phyloP scores from a whole-genome alignment of 257 asterid species.

The Thymus quinquecostatus region DNA sequence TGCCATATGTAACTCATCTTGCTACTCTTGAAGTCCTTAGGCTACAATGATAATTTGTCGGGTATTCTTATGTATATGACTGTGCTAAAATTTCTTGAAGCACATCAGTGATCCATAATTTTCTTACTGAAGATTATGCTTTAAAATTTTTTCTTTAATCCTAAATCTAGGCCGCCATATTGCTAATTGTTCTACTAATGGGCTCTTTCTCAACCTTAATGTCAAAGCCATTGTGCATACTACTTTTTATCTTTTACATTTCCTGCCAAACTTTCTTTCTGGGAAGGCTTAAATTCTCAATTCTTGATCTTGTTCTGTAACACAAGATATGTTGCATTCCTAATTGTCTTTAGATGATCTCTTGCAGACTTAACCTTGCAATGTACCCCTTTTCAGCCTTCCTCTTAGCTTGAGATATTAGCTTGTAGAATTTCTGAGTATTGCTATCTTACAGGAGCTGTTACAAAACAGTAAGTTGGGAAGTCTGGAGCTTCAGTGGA shows the following conservation, averaged over 20 bases:
- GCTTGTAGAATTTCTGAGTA: constrained; percentile 19
- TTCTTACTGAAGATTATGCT: constrained; percentile 17
- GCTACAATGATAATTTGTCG: neutral
- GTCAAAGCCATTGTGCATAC: neutral
- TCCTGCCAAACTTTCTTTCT: neutral
- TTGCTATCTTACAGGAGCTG: constrained; percentile 62
- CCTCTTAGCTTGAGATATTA: neutral
- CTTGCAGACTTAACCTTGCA: neutral
- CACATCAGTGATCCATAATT: neutral
- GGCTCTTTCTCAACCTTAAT: neutral
- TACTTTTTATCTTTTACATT: neutral
- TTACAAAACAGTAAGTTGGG: constrained; percentile 65
- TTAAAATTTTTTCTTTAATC: neutral
- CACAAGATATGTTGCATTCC: neutral
- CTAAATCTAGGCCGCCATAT: neutral
- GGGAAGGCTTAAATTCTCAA: neutral
- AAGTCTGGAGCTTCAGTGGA: constrained; percentile 83
- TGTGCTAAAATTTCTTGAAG: neutral
- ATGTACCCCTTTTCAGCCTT: neutral
- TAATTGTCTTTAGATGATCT: neutral
- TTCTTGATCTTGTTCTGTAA: constrained; percentile 24
- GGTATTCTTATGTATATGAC: neutral
- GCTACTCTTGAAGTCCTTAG: neutral
- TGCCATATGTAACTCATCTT: neutral
- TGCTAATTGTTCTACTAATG: neutral